These are phyloP conservation scores for Spergularia azorica DNA, from an alignment of 179 eudicot genomes.

Conservation along the genomic window DNA sequence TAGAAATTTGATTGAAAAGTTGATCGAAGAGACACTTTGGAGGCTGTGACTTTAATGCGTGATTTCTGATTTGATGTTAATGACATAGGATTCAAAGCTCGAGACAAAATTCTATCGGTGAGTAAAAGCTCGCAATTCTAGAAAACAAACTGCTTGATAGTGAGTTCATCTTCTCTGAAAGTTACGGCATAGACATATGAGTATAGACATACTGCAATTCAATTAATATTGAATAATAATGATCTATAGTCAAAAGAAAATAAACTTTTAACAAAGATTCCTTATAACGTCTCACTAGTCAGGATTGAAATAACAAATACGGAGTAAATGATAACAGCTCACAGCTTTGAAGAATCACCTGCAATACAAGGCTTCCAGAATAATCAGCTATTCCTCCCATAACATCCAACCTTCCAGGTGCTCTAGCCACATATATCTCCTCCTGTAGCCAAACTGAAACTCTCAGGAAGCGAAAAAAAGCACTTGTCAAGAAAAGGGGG, in stretches of 20 bases:
- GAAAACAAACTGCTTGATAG: no score
- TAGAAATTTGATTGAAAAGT: no score
- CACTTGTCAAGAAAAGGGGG: conserved; percentile 4
- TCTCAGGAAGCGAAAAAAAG: conserved; percentile 7
- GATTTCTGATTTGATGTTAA: no score
- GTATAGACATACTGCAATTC: neutral
- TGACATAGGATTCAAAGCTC: no score
- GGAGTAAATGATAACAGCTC: neutral
- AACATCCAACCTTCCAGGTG: conserved; percentile 99
- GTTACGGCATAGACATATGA: neutral
- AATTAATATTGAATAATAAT: neutral
- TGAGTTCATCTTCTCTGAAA: no score
- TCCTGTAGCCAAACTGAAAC: conserved; percentile 47
- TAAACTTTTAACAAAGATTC: no score
- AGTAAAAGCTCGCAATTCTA: no score
- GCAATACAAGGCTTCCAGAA: conserved; percentile 98
- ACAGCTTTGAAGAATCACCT: conserved; percentile 45
- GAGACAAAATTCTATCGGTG: no score
- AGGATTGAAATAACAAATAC: neutral
- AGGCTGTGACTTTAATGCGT: no score
- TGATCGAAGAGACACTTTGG: no score
- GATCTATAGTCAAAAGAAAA: neutral
- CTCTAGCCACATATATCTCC: conserved; percentile 89
- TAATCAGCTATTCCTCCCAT: conserved; percentile 99
- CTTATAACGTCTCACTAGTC: neutral